These are phyloP conservation scores for Metschnikowia santaceciliae DNA, from an alignment of 805 yeast genomes.

Conservation along the genomic window DNA sequence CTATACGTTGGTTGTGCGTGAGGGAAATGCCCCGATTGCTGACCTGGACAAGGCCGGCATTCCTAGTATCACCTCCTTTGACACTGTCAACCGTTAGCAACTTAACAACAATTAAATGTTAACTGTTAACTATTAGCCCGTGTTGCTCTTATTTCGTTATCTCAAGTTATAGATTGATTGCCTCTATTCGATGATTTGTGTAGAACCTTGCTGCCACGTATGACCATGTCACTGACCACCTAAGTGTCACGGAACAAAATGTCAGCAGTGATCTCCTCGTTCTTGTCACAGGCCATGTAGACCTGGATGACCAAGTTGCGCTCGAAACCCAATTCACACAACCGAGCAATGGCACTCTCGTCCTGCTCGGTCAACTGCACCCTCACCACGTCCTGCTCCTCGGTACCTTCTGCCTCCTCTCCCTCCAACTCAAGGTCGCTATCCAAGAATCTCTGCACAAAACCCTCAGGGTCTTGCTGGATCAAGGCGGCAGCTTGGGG, in stretches of 20 bases:
- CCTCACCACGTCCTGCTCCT: slow-evolving; percentile 34
- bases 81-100: not conserved
- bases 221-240: not conserved
- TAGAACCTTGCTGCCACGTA: not conserved
- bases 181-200: not conserved
- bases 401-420: slow-evolving; percentile 35
- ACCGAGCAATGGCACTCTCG: slow-evolving; percentile 80
- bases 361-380: slow-evolving; percentile 75
- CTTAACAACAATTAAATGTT: too few species aligned
- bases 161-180: not conserved
- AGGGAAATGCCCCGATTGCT: slow-evolving; percentile 63
- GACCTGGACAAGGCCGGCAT: slow-evolving; percentile 25
- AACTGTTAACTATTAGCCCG: too few species aligned
- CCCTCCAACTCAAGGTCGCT: slow-evolving; percentile 44
- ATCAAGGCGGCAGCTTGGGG: slow-evolving; percentile 83
- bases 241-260: slow-evolving; percentile 58
- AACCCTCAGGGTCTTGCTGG: slow-evolving; percentile 85
- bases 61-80: slow-evolving; percentile 8
- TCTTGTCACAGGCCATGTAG: slow-evolving; percentile 95
- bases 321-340: slow-evolving; percentile 92
- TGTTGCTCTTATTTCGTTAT: too few species aligned
- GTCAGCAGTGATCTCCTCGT: slow-evolving; percentile 96
- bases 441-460: slow-evolving; percentile 66
- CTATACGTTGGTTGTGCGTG: slow-evolving; percentile 59
- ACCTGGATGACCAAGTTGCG: slow-evolving; percentile 85